These are phyloP conservation scores for Pyrus bretschneideri DNA, from an alignment of 306 rosid genomes.

Conservation along the genomic window DNA sequence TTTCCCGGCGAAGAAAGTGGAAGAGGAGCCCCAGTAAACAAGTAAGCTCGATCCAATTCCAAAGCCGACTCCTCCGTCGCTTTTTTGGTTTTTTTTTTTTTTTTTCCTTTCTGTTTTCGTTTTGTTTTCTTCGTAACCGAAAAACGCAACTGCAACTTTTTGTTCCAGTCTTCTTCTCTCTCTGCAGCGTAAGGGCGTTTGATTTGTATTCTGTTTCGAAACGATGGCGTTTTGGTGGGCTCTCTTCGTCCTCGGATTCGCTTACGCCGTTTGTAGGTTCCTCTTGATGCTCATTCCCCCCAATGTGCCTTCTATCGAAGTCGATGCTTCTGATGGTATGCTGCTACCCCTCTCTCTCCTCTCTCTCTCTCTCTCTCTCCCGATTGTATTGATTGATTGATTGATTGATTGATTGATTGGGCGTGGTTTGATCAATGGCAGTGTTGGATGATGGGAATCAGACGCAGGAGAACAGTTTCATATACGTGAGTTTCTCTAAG, in stretches of 20 bases:
- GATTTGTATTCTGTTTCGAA: neutral
- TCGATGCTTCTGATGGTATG: constrained; percentile 82
- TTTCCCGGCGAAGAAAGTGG: neutral
- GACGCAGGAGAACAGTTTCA: constrained; percentile 74
- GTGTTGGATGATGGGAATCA: constrained; percentile 80
- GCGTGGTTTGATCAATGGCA: constrained; percentile 30
- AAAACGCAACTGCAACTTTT: neutral
- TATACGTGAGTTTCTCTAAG: constrained; percentile 50
- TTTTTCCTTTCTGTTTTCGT: neutral
- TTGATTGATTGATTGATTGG: neutral
- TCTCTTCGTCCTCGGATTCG: constrained; percentile 57
- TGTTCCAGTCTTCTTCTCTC: neutral
- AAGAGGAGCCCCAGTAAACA: neutral
- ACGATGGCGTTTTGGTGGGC: constrained; percentile 91
- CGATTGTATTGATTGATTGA: neutral
- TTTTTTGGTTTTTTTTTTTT: neutral
- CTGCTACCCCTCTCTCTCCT: constrained; percentile 1
- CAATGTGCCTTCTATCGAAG: constrained; percentile 82
- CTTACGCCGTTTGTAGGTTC: constrained; percentile 74
- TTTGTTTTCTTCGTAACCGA: neutral
- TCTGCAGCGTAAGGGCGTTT: neutral
- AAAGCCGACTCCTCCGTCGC: neutral
- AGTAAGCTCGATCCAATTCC: neutral
- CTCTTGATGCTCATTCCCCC: constrained; percentile 88
- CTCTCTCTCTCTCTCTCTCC: neutral